These are phyloP conservation scores for Cyberlindnera mrakii DNA, from an alignment of 805 yeast genomes.

Conservation along the genomic window DNA sequence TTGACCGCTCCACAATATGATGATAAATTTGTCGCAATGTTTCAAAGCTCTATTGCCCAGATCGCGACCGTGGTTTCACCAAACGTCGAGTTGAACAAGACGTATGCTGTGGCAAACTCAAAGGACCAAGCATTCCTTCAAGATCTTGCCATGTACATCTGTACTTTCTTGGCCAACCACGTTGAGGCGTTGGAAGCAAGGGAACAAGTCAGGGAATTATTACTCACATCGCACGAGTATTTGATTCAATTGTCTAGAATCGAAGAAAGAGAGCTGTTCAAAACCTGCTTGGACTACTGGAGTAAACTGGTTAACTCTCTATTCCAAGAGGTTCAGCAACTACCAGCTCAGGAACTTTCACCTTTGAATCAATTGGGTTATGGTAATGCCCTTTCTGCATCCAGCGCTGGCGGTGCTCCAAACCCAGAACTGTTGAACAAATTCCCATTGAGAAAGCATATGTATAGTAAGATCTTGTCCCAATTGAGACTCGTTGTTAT, in stretches of 20 bases:
- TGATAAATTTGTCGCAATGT: constrained; percentile 59
- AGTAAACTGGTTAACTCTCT: constrained; percentile 73
- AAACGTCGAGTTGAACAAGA: constrained; percentile 59
- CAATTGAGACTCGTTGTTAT: constrained; percentile 87
- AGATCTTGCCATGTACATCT: constrained; percentile 88
- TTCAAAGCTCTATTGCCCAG: constrained; percentile 67
- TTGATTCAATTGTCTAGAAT: constrained; percentile 80
- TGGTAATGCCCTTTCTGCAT: constrained; percentile 28
- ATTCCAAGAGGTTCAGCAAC: constrained; percentile 76
- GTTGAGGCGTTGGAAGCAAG: constrained; percentile 54
- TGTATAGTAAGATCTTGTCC: constrained; percentile 71
- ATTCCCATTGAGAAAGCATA: constrained; percentile 80
- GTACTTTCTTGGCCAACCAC: constrained; percentile 78
- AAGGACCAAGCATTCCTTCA: constrained; percentile 90
- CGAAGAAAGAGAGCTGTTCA: constrained; percentile 93
- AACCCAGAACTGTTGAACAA: constrained; percentile 74
- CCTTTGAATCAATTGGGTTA: constrained; percentile 70
- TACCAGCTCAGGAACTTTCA: constrained; percentile 65
- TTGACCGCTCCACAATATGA: constrained; percentile 51
- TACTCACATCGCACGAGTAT: constrained; percentile 71
- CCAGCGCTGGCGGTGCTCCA: constrained; percentile 72
- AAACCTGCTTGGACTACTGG: constrained; percentile 96
- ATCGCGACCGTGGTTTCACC: constrained; percentile 66
- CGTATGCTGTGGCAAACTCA: constrained; percentile 71
- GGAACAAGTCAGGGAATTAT: constrained; percentile 47